Evolutionary conservation across 1,284 basidiomycete species (phyloP).

Genomic region (Pyrrhoderma noxium): DNA sequence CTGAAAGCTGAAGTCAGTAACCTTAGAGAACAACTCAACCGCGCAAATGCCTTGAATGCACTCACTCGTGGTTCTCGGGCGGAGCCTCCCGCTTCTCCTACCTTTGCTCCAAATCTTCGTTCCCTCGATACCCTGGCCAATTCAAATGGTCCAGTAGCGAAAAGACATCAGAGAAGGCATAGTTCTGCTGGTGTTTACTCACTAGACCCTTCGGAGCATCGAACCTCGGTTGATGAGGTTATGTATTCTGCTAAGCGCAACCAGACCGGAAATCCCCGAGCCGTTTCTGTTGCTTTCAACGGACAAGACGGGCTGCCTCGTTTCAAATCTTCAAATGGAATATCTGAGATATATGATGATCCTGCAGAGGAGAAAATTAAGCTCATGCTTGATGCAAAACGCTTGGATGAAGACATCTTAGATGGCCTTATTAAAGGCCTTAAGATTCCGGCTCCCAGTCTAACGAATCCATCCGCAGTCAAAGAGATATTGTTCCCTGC

Average conservation of each 20-base stretch:
- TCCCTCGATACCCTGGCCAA: constrained; percentile 41
- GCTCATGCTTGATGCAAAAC: constrained; percentile 87
- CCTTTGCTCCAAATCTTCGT: constrained; percentile 67
- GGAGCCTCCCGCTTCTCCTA: constrained; percentile 76
- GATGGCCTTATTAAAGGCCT: constrained; percentile 86
- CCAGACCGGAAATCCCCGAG: constrained; percentile 74
- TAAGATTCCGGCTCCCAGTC: constrained; percentile 88
- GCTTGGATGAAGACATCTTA: constrained; percentile 90
- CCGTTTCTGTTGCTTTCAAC: constrained; percentile 88
- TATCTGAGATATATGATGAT: constrained; percentile 77
- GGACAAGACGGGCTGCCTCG: constrained; percentile 68
- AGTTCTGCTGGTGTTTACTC: constrained; percentile 79
- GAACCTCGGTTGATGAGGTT: constrained; percentile 72
- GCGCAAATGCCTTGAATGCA: constrained; percentile 83
- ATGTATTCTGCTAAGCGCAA: constrained; percentile 72
- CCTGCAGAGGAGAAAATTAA: constrained; percentile 93
- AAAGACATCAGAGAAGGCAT: constrained; percentile 73
- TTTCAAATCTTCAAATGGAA: constrained; percentile 61
- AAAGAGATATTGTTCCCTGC: constrained; percentile 99
- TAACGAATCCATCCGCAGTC: constrained; percentile 86
- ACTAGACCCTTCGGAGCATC: constrained; percentile 50
- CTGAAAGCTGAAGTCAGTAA: constrained; percentile 89
- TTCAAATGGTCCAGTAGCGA: constrained; percentile 29
- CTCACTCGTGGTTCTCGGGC: constrained; percentile 64
- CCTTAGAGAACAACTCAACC: constrained; percentile 91